Percentiles rank a stretch among this genome's conserved stretches.
phyloP scores from a whole-genome alignment of 495 filamentous ascomycete genomes.

The Aspergillus steynii region DNA sequence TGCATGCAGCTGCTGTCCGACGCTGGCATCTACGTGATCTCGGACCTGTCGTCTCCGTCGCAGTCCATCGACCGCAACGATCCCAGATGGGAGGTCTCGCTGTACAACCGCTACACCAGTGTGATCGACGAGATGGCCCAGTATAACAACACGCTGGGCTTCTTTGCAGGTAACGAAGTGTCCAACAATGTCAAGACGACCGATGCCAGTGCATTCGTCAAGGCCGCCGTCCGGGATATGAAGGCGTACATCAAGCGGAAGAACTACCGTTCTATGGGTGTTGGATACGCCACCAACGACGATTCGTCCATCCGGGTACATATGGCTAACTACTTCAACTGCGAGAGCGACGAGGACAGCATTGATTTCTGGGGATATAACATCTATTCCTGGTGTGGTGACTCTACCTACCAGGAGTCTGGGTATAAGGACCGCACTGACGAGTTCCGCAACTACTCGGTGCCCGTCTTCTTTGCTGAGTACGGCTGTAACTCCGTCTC shows the following conservation, averaged over 20 bases:
- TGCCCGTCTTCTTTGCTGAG: conserved; percentile 96
- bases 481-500: conserved; percentile 88
- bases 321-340: conserved; percentile 92
- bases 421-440: conserved; percentile 77
- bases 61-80: conserved; percentile 80
- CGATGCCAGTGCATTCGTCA: conserved; percentile 84
- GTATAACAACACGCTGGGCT: conserved; percentile 88
- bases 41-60: conserved; percentile 78
- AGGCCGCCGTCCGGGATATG: conserved; percentile 92
- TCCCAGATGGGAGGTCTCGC: conserved; percentile 71
- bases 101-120: conserved; percentile 76
- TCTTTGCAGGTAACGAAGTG: conserved; percentile 97
- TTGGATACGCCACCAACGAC: conserved; percentile 95
- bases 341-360: conserved; percentile 59
- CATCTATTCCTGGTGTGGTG: conserved; percentile 97
- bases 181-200: conserved; percentile 84
- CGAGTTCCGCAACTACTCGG: conserved; percentile 83
- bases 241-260: conserved; percentile 86
- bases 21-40: conserved; percentile 91
- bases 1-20: conserved; percentile 84
- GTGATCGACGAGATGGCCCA: conserved; percentile 78
- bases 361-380: conserved; percentile 99
- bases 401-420: conserved; percentile 69
- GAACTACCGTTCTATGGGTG: conserved; percentile 74
- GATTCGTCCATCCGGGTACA: conserved; percentile 73